These are phyloP conservation scores for Melanomma pulvis-pyrius DNA, from an alignment of 495 filamentous ascomycete species.

Conservation along the genomic window DNA sequence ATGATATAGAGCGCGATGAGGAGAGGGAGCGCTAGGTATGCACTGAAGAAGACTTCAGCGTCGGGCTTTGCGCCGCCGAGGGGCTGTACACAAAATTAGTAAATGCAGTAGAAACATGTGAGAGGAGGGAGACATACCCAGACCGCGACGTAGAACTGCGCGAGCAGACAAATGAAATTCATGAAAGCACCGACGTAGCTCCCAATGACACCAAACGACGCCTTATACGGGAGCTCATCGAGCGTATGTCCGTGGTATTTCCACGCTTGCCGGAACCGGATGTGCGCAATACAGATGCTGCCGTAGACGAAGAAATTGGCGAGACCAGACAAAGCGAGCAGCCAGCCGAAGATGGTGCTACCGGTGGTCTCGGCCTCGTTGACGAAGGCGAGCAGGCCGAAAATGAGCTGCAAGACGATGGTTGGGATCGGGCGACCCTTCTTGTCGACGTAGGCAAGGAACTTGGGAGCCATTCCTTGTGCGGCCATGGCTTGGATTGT, in stretches of 20 bases:
- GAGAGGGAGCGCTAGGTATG: constrained; percentile 18
- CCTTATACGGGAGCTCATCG: constrained; percentile 53
- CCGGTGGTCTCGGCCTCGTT: constrained; percentile 52
- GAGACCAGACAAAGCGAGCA: constrained; percentile 58
- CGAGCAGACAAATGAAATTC: constrained; percentile 11
- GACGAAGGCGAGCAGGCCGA: constrained; percentile 60
- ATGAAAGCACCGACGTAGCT: not conserved
- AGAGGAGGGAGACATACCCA: constrained; percentile 25
- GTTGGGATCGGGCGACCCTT: constrained; percentile 60
- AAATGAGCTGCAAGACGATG: constrained; percentile 51
- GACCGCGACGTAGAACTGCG: constrained; percentile 51
- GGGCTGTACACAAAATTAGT: not conserved
- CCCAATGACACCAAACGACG: constrained; percentile 34
- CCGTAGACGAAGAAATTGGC: constrained; percentile 55
- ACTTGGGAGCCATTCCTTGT: constrained; percentile 54
- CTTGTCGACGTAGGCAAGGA: constrained; percentile 62
- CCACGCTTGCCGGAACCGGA: constrained; percentile 23
- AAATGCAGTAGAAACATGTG: not conserved
- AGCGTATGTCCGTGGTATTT: constrained; percentile 55
- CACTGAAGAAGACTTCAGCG: constrained; percentile 19
- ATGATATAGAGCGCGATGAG: constrained; percentile 45
- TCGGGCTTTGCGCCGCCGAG: constrained; percentile 22
- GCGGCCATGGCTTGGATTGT: constrained; percentile 44
- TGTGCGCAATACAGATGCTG: constrained; percentile 18
- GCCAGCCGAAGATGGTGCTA: constrained; percentile 61